Evolutionary conservation across 2,329 filamentous ascomycete genomes (phyloP), one percentile per base, ranked within the genome.

Genomic region (Apiospora koreana): DNA sequence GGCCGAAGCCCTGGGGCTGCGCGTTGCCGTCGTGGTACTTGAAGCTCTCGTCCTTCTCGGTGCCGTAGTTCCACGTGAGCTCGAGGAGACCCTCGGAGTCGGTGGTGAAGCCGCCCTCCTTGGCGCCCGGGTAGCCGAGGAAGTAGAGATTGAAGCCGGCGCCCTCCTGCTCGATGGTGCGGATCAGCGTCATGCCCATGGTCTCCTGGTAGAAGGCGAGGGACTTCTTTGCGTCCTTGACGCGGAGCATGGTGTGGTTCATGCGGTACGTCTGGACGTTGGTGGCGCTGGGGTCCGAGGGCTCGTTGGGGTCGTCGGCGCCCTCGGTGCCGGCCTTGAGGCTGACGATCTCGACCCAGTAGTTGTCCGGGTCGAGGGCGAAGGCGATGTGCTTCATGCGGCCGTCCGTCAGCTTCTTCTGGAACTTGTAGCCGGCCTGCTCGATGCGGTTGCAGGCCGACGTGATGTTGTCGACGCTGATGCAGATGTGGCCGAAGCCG

Each of bases 221-320:
- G 18, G 91, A 93, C 81, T 89, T 90, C 78, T 93, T 87, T 31
- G 87, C 85, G 75, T 93, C 90, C 84, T 98, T 98, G 83, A 98
- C 92, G 41, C 96, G 93, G 75, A 99, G 89, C 96, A 98, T 98
- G 70, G 93, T 94, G 83, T 96, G 93, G 83, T 96, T 95, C 87
- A 92, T 91, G 76, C 92, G 90, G 81, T 98, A 98, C 42, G 89
- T 93, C 23, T 81, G 80, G 0, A 90, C 82, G 75, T 98, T 92
- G 0, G 95, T 97, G 14, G 48, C 65, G 42, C 66, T 89, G 87
- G 70, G 88, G 91, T 69, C 93, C 83, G 67, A 86, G 23, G 71
- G 84, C 78, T 94, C 93, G 1, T 92, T 94, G 81, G 93, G 87
- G 73, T 94, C 91, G 6, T 94, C 79, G 12, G 79, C 78, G 65